Percentiles rank a stretch among this genome's conserved stretches.
These are phyloP conservation scores for Kuraishia floccosa DNA, from an alignment of 805 yeast genomes.

Conservation along the genomic window DNA sequence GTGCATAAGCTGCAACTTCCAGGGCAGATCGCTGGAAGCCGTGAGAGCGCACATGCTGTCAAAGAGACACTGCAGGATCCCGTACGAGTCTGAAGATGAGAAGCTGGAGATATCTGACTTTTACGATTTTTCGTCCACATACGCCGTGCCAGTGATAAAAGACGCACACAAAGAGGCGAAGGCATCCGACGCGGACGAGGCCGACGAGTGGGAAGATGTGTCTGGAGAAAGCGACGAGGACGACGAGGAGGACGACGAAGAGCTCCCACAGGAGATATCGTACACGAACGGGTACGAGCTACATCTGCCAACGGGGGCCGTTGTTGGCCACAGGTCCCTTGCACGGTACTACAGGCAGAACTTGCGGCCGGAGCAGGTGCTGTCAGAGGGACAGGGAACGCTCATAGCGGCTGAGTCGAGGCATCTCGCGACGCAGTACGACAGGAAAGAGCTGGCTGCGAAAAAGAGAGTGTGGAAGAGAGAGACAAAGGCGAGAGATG, in stretches of 20 bases:
- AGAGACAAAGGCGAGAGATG: conserved; percentile 35
- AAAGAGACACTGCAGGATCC: conserved; percentile 82
- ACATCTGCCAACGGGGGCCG: conserved; percentile 65
- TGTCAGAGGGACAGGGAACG: conserved; percentile 59
- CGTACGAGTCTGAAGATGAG: conserved; percentile 77
- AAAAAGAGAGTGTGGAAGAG: conserved; percentile 53
- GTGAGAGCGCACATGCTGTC: conserved; percentile 81
- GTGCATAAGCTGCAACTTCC: conserved; percentile 73
- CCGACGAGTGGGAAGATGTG: conserved; percentile 24
- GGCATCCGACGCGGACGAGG: conserved; percentile 17
- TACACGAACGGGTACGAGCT: conserved; percentile 45
- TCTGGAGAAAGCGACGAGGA: conserved; percentile 18
- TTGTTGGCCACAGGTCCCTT: conserved; percentile 74
- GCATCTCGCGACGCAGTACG: conserved; percentile 29
- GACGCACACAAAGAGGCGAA: too few relatives aligned
- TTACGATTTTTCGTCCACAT: conserved; percentile 73
- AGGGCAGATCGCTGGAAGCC: conserved; percentile 77
- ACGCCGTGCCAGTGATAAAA: conserved; percentile 19
- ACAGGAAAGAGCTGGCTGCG: conserved; percentile 25
- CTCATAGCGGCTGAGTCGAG: conserved; percentile 70
- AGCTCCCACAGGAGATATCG: conserved; percentile 16
- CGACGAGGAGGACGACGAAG: conserved; percentile 19
- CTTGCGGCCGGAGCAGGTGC: conserved; percentile 32
- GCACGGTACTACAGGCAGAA: conserved; percentile 65
- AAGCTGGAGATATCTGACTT: conserved; percentile 65